Evolutionary conservation across 495 filamentous ascomycete species (phyloP).

Genomic region (Penicillium paxilli): DNA sequence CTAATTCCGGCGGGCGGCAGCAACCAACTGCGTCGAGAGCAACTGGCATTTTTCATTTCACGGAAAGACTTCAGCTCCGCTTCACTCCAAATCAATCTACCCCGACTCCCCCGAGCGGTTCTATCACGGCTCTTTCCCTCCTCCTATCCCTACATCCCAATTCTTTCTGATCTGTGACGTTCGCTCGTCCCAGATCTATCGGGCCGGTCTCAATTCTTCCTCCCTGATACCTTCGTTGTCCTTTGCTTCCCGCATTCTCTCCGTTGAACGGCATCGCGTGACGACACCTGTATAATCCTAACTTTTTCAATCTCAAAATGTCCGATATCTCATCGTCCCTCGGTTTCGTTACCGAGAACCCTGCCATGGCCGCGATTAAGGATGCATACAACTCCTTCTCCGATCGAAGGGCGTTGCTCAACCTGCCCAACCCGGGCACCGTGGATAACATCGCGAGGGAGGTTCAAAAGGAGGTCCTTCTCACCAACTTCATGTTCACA

Average conservation of each 20-base stretch:
- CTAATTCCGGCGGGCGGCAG: conserved; percentile 30
- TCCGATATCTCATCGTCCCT: conserved; percentile 53
- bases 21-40: conserved; percentile 31
- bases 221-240: conserved; percentile 13
- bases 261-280: conserved; percentile 27
- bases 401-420: conserved; percentile 80
- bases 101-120: conserved; percentile 24
- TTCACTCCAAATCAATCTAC: conserved; percentile 15
- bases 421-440: conserved; percentile 86
- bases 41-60: conserved; percentile 41
- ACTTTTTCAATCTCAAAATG: conserved; percentile 33
- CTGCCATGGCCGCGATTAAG: conserved; percentile 63
- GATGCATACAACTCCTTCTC: conserved; percentile 83
- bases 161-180: conserved; percentile 17
- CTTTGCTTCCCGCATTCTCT: conserved; percentile 8
- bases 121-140: conserved; percentile 24
- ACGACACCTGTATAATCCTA: conserved; percentile 23
- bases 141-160: too few species aligned
- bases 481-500: conserved; percentile 92
- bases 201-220: conserved; percentile 38
- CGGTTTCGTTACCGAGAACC: conserved; percentile 70
- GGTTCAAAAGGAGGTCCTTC: conserved; percentile 91
- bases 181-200: conserved; percentile 27
- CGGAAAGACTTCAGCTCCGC: conserved; percentile 28
- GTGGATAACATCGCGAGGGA: conserved; percentile 90